A percentile compares a stretch with the other conserved stretches of the same genome.
These are phyloP conservation scores for Termitomyces sp. DNA, from an alignment of 768 basidiomycete genomes.

Conservation along the genomic window DNA sequence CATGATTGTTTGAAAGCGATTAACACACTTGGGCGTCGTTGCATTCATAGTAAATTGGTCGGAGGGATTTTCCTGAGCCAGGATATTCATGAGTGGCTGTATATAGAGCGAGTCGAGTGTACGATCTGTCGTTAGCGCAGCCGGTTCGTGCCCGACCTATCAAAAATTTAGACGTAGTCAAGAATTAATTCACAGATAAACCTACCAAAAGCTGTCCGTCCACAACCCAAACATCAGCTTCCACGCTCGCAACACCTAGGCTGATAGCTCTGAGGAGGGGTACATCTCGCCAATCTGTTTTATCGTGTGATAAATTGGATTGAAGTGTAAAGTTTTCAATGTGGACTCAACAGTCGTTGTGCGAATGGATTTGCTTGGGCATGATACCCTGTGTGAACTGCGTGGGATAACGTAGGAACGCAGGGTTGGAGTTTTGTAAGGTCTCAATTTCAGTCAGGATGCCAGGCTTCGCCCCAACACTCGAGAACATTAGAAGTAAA, in stretches of 20 bases:
- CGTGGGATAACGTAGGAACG: conserved; percentile 36
- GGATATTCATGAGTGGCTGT: conserved; percentile 36
- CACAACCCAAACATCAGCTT: conserved; percentile 47
- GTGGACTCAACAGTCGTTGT: conserved; percentile 42
- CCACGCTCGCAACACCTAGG: conserved; percentile 43
- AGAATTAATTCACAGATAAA: background rate
- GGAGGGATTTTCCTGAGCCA: conserved; percentile 36
- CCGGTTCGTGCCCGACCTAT: conserved; percentile 41
- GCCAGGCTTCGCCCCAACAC: conserved; percentile 6
- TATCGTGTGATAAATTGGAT: background rate
- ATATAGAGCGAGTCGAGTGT: conserved; percentile 45
- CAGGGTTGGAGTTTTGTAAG: conserved; percentile 29
- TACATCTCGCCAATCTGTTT: conserved; percentile 45
- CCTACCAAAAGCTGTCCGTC: conserved; percentile 38
- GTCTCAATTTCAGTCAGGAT: conserved; percentile 12
- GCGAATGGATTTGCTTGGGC: conserved; percentile 45
- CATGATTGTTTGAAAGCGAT: background rate
- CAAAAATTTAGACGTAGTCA: background rate
- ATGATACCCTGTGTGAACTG: conserved; percentile 42
- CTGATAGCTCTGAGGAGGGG: conserved; percentile 43
- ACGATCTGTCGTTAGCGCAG: conserved; percentile 33
- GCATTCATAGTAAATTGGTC: conserved; percentile 33
- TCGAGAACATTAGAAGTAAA: background rate
- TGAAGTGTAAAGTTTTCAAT: background rate
- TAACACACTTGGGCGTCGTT: conserved; percentile 33